Evolutionary conservation across 768 basidiomycete species (phyloP).

Genomic region (Russula dissimulans): DNA sequence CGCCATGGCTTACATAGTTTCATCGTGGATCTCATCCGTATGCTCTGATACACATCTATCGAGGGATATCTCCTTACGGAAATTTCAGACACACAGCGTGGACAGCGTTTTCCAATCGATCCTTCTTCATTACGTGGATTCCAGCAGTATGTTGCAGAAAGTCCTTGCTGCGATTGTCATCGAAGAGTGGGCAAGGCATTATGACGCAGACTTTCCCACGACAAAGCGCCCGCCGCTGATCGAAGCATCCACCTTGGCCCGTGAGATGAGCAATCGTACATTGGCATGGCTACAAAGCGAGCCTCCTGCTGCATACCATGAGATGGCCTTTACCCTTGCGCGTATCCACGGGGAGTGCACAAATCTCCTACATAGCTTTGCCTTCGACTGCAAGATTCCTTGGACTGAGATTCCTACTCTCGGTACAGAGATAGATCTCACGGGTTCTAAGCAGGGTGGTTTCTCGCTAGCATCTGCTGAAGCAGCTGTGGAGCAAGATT

Average conservation of each 20-base stretch:
- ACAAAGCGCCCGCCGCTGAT: conserved; percentile 35
- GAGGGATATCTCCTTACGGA: background rate
- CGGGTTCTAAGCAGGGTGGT: conserved; percentile 48
- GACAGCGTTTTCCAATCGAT: conserved; percentile 69
- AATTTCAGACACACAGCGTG: conserved; percentile 30
- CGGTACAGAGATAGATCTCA: conserved; percentile 68
- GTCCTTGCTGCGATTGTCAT: conserved; percentile 77
- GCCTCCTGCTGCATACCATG: conserved; percentile 77
- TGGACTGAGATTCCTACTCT: conserved; percentile 70
- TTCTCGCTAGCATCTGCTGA: conserved; percentile 79
- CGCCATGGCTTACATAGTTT: conserved; percentile 63
- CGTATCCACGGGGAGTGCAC: conserved; percentile 76
- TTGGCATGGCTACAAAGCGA: conserved; percentile 65
- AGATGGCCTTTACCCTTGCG: conserved; percentile 75
- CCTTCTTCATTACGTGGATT: conserved; percentile 70
- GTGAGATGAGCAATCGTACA: conserved; percentile 59
- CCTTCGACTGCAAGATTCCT: conserved; percentile 79
- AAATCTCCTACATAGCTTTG: conserved; percentile 73
- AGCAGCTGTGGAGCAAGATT: conserved; percentile 59
- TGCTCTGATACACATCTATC: conserved; percentile 19
- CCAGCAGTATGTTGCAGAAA: conserved; percentile 86
- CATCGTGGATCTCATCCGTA: conserved; percentile 59
- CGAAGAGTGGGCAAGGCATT: conserved; percentile 82
- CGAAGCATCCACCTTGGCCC: conserved; percentile 49
- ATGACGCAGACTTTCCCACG: conserved; percentile 29